Base-by-base conservation (phyloP, 495 filamentous ascomycete species). In the Glarea lozoyensis region DNA sequence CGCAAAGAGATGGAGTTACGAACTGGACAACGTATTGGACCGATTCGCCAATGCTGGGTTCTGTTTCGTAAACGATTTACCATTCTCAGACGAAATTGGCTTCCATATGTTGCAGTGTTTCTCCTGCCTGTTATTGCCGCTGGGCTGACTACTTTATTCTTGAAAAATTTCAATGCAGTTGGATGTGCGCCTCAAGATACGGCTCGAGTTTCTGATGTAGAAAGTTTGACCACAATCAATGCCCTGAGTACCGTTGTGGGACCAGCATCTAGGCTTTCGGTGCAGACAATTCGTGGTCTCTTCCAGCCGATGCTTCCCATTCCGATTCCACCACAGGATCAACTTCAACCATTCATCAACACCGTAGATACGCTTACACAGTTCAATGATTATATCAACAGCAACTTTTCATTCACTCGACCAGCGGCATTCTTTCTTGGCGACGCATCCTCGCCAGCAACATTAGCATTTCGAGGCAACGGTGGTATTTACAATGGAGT, bases 31-130 rank as follows among this genome's bases (percentile, higher is more conserved):
- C 69, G 70, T 15, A 78, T 88, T 33, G 67, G 73, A 11, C 73
- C 82, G 49, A 49, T 74, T 9, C 65, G 65, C 21, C 88, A 94
- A 64, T 73, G 72, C 0, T 75, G 69, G 60, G 78, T 88, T 9
- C 60, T 94, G 11, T 88, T 92, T 56, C 63, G 69, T 29, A 94
- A 94, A 60, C 69, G 88, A 13, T 68, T 74, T 41, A 86, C 81
- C 2, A 83, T 94, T 33, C 66, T 90, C 37, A 79, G 80, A 43
- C 69, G 78, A 31, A 89, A 88, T 54, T 81, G 75, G 61, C 67
- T 89, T 38, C 85, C 86, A 4, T 85, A 82, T 29, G 58, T 73
- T 3, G 79, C 76, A 7, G 85, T 84, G 2, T 68, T 88, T 24
- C 40, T 86, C 1, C 76, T 90, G 19, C 88, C 88, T 2, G 68